Base-by-base conservation (phyloP, 2,329 filamentous ascomycete genomes). In the Fusarium burgessii region DNA sequence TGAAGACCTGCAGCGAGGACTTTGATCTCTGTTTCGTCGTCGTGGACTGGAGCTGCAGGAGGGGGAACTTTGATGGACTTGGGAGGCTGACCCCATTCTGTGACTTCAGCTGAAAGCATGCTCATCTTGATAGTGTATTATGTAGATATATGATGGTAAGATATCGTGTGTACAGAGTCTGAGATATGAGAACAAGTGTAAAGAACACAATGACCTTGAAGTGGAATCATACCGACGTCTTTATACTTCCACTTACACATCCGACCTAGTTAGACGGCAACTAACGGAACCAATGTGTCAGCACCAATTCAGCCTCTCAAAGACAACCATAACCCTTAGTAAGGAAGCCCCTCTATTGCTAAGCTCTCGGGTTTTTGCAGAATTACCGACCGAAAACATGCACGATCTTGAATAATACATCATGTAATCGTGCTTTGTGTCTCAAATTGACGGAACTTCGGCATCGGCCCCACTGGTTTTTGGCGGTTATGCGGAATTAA, bases 1-100 rank as follows among this genome's bases (percentile, higher is more conserved):
- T 89, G 87, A 17, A 88, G 79, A 32, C 86, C 87, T 5, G 83
- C 75, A 15, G 86, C 86, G 50, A 86, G 72, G 66, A 90, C 81
- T 68, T 83, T 85, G 77, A 90, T 80, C 57, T 85, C 85, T 45
- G 87, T 71, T 62, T 83, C 79, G 32, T 77, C 76, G 10, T 76
- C 73, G 47, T 72, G 50, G 18, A 77, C 65, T 20, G 84, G 81
- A 1, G 80, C 38, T 8, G 82, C 78, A 7, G 80, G 78, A 42
- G 80, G 77, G n/a, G 75, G 62, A 3, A 80, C 74, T 74, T 82
- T 59, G 74, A 74, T 57, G 35, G 71, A 41, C 20, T 67, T 72
- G 20, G 77, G 77, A 18, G 72, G 6, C 20, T 77, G 60, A 5
- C 80, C 81, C 82, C 83, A 85, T 61, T 78, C 60, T 7, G 76